Evolutionary conservation across 2,329 filamentous ascomycete species (phyloP).

Genomic region (Karstenula rhodostoma): DNA sequence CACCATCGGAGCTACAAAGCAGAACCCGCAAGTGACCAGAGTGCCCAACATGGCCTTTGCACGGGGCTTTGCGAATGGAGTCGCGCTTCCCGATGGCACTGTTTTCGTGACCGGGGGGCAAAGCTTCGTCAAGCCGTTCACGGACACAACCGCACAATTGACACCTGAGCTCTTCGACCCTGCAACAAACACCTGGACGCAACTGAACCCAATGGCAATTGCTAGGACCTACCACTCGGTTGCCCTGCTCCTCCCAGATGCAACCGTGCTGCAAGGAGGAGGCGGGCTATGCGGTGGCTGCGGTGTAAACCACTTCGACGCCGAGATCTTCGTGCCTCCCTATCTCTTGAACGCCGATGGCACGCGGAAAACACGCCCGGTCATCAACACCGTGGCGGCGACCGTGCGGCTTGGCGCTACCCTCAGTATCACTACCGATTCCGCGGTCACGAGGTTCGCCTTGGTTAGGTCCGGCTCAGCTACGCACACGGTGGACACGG

Average conservation of each 20-base stretch:
- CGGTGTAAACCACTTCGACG: conserved; percentile 61
- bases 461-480: conserved; percentile 60
- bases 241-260: conserved; percentile 38
- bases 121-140: conserved; percentile 26
- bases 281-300: conserved; percentile 57
- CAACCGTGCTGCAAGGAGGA: conserved; percentile 33
- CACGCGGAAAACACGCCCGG: conserved; percentile 52
- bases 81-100: conserved; percentile 46
- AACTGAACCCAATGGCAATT: conserved; percentile 31
- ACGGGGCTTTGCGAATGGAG: conserved; percentile 37
- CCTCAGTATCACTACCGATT: conserved; percentile 41
- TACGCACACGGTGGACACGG: conserved; percentile 66
- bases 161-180: conserved; percentile 38
- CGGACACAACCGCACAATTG: conserved; percentile 27
- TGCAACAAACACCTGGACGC: conserved; percentile 28
- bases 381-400: conserved; percentile 48
- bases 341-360: conserved; percentile 63
- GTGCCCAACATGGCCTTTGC: conserved; percentile 37
- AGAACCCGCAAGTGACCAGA: conserved; percentile 28
- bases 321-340: conserved; percentile 63
- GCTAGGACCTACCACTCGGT: conserved; percentile 41
- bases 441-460: conserved; percentile 44
- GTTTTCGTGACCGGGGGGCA: conserved; percentile 45
- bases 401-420: conserved; percentile 40
- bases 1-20: conserved; percentile 52